Conservation (phyloP, 2,329 filamentous ascomycete genomes). For the Podosphaera leucotricha region DNA sequence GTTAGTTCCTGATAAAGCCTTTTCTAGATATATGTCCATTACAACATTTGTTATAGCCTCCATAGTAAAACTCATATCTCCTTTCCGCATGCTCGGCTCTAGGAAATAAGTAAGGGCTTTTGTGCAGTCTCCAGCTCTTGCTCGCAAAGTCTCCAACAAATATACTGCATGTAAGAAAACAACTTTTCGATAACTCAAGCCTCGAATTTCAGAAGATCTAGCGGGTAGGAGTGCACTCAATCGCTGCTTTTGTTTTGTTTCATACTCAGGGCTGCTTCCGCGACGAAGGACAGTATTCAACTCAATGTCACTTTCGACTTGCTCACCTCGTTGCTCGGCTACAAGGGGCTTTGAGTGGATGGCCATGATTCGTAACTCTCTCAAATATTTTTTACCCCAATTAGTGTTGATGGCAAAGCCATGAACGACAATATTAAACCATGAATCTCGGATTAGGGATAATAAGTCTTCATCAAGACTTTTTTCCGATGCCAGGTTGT, state of each 20-base stretch:
- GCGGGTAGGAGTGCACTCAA: constrained; percentile 51
- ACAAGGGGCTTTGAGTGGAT: constrained; percentile 72
- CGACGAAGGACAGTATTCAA: constrained; percentile 80
- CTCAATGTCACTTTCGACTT: constrained; percentile 89
- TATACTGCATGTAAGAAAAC: constrained; percentile 84
- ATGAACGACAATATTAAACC: constrained; percentile 95
- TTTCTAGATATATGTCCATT: constrained; percentile 56
- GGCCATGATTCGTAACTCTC: constrained; percentile 65
- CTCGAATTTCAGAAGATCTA: constrained; percentile 55
- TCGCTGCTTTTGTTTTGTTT: constrained; percentile 56
- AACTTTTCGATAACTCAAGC: constrained; percentile 67
- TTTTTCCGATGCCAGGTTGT: constrained; percentile 25
- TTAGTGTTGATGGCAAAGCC: constrained; percentile 60
- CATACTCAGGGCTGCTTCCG: constrained; percentile 59
- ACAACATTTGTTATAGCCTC: constrained; percentile 41
- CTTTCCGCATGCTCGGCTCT: constrained; percentile 58
- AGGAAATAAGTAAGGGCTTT: constrained; percentile 79
- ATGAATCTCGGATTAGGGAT: constrained; percentile 64
- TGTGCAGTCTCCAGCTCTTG: constrained; percentile 70
- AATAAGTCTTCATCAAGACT: constrained; percentile 42
- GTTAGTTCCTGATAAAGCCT: constrained; percentile 45
- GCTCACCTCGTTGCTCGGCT: constrained; percentile 67
- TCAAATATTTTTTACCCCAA: constrained; percentile 45
- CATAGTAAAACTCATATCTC: constrained; percentile 40
- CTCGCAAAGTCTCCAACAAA: constrained; percentile 69